Conservation (phyloP, 1,139 yeast species). For the Zygosaccharomyces sapae region DNA sequence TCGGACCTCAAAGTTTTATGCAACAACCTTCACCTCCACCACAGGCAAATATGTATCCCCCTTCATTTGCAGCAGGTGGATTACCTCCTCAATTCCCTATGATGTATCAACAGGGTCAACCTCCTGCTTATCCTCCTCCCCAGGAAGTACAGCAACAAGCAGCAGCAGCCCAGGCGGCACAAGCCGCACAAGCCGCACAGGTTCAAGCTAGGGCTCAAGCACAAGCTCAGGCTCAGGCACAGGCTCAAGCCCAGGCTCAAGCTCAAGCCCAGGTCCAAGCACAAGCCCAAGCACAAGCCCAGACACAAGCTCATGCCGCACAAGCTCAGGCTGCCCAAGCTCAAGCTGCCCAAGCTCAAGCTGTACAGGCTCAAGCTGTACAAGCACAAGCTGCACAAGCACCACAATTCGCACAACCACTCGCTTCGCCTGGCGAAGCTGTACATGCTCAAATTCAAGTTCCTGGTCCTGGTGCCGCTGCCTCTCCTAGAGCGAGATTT, state of each 20-base stretch:
- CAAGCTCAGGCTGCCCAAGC: neutral
- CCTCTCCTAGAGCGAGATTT: constrained; percentile 14
- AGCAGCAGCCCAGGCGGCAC: constrained; percentile 9
- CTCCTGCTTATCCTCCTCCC: constrained; percentile 11
- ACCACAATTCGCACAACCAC: constrained; percentile 19
- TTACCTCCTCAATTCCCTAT: constrained; percentile 21
- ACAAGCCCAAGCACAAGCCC: constrained; percentile 14
- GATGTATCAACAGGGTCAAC: constrained; percentile 20
- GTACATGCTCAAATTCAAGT: constrained; percentile 15
- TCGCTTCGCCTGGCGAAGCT: constrained; percentile 13
- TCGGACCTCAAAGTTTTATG: constrained; percentile 23
- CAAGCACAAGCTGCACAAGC: constrained; percentile 12
- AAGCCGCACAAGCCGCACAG: constrained; percentile 13
- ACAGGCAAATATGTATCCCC: constrained; percentile 15
- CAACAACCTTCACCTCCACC: constrained; percentile 15
- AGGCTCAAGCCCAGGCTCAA: constrained; percentile 14
- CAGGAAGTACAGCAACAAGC: constrained; percentile 13
- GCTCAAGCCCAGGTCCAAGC: constrained; percentile 13
- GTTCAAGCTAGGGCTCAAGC: constrained; percentile 8
- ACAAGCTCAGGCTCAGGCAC: constrained; percentile 15
- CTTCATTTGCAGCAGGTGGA: constrained; percentile 20
- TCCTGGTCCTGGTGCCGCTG: neutral
- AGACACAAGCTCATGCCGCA: constrained; percentile 8
- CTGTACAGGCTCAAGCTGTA: constrained; percentile 11
- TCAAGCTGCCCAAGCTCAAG: constrained; percentile 12